These are phyloP conservation scores for Dichomitus squalens DNA, from an alignment of 1,284 basidiomycete genomes.

Conservation along the genomic window DNA sequence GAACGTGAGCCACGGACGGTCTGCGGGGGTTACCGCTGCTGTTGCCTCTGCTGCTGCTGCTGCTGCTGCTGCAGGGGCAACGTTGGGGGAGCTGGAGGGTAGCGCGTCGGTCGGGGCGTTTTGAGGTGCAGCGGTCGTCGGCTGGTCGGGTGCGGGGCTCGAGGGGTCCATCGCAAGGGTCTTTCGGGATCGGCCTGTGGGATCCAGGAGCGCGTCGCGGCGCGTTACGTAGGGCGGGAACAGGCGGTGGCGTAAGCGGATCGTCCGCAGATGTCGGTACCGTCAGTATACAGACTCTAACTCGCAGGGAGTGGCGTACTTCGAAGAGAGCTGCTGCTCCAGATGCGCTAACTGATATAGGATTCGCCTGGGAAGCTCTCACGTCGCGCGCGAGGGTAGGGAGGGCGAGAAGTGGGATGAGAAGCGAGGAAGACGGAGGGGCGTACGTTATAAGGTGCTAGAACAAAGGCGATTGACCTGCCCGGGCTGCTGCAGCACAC, in stretches of 20 bases:
- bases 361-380: background rate
- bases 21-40: background rate
- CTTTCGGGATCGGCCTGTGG: background rate
- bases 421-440: background rate
- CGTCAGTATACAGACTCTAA: background rate
- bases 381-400: background rate
- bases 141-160: background rate
- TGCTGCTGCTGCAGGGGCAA: background rate
- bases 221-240: background rate
- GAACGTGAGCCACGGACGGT: slow-evolving; percentile 38
- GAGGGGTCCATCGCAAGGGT: background rate
- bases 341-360: background rate
- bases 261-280: background rate
- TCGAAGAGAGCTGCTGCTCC: background rate
- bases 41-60: background rate
- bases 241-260: background rate
- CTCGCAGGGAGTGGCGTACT: background rate
- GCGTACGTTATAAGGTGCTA: background rate
- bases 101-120: background rate
- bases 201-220: background rate
- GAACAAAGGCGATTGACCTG: background rate
- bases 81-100: background rate
- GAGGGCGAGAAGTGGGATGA: background rate
- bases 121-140: background rate
- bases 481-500: background rate